A percentile compares a stretch with the other conserved stretches of the same genome.
Evolutionary conservation across 1,139 yeast species (phyloP).

Genomic region (Blastobotrys apis): DNA sequence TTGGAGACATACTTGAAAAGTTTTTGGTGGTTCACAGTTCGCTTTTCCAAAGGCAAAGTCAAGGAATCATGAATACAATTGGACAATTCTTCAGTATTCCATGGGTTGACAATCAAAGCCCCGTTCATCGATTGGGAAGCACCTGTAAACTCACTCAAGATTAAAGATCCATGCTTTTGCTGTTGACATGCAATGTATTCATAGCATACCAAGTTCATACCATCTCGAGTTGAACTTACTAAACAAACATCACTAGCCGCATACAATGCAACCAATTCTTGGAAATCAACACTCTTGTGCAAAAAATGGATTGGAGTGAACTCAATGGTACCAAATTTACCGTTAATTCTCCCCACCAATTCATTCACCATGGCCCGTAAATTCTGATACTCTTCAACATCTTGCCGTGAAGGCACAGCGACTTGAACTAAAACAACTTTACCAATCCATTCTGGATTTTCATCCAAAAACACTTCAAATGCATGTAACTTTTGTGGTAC

Average conservation of each 20-base stretch:
- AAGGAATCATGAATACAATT: conserved; percentile 82
- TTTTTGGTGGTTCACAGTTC: conserved; percentile 69
- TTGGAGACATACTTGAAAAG: conserved; percentile 83
- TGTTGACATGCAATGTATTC: conserved; percentile 97
- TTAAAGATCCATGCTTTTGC: conserved; percentile 77
- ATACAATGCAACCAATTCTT: conserved; percentile 85
- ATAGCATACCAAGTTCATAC: conserved; percentile 94
- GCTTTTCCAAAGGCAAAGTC: conserved; percentile 79
- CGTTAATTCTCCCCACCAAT: conserved; percentile 93
- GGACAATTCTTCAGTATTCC: conserved; percentile 95
- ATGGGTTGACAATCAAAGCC: conserved; percentile 88
- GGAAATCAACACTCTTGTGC: conserved; percentile 87
- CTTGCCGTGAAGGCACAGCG: conserved; percentile 97
- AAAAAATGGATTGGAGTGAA: conserved; percentile 96
- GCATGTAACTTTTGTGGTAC: conserved; percentile 97
- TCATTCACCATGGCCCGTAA: conserved; percentile 92
- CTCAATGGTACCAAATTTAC: conserved; percentile 93
- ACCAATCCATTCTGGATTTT: conserved; percentile 98
- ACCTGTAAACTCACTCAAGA: conserved; percentile 93
- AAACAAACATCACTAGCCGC: conserved; percentile 84
- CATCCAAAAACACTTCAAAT: conserved; percentile 82
- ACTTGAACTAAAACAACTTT: conserved; percentile 94
- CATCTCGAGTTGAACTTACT: conserved; percentile 93
- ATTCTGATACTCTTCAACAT: conserved; percentile 96
- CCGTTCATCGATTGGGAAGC: conserved; percentile 98